These are phyloP conservation scores for Leishmania amazonensis DNA, from an alignment of 208 protist species.

Conservation along the genomic window DNA sequence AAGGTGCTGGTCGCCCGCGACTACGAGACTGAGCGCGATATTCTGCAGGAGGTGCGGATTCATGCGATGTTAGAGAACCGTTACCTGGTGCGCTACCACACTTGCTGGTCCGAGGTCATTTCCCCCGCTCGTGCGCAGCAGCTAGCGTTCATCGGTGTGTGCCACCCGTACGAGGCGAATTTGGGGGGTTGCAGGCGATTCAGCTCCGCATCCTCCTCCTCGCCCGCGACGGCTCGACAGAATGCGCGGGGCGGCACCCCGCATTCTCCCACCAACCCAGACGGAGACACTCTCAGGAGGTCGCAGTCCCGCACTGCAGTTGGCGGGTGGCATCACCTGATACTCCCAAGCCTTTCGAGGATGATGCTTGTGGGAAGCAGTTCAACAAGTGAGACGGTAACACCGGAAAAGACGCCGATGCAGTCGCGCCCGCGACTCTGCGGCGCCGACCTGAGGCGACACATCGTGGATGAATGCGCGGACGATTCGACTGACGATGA, in stretches of 20 bases:
- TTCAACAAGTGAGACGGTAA: conserved; percentile 19
- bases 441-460: conserved; percentile 4
- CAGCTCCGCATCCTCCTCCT: conserved; percentile 5
- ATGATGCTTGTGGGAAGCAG: conserved; percentile 32
- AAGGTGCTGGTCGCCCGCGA: conserved; percentile 80
- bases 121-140: conserved; percentile 67
- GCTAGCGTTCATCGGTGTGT: conserved; percentile 71
- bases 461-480: conserved; percentile 25
- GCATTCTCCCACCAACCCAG: neutral
- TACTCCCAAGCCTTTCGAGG: conserved; percentile 17
- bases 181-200: conserved; percentile 1
- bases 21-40: conserved; percentile 64
- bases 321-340: conserved; percentile 28
- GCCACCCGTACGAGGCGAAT: conserved; percentile 38
- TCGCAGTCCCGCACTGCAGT: conserved; percentile 10
- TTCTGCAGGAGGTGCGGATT: conserved; percentile 74
- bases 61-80: conserved; percentile 66
- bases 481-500: conserved; percentile 7
- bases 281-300: neutral
- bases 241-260: neutral
- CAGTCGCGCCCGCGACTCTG: conserved; percentile 6
- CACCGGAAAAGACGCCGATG: conserved; percentile 4
- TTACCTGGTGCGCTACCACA: conserved; percentile 79
- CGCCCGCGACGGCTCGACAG: neutral
- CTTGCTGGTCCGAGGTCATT: conserved; percentile 82